Evolutionary conservation across 2,329 filamentous ascomycete species (phyloP), one percentile per base, ranked within the genome.

Genomic region (Aureobasidium sp.): DNA sequence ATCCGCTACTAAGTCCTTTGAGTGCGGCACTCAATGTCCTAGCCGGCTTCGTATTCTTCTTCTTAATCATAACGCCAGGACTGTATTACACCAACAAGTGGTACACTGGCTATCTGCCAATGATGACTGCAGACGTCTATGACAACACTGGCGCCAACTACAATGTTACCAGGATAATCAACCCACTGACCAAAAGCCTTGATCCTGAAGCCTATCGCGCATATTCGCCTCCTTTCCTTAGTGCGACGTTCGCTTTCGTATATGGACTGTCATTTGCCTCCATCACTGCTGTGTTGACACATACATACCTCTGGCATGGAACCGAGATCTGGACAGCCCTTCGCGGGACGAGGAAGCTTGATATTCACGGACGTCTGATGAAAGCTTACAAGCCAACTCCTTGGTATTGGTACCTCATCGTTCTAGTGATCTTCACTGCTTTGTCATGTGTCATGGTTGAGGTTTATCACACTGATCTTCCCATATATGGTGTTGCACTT

Each of bases 101-200:
- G 49, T 93, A 86, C 73, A 89, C 89, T 1, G 87, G 88, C 0
- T 95, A 91, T 71, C 88, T 95, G 84, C 91, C 91, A 0, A 92
- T 96, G 44, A 80, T 95, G 9, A 95, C 91, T 1, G 84, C 89
- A 0, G 85, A 88, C 5, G 90, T 96, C 1, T 96, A 93, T 70
- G 91, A 96, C 74, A 93, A 95, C 68, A 88, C 82, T 0, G 91
- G 90, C 14, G 81, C 86, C 24, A 82, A 88, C 29, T 96, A 95
- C 75, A 83, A 95, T 67, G 90, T 95, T 57, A 86, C 84, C 74
- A 88, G 83, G 67, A 91, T 96, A 44, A 77, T 96, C 45, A 93
- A 89, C 35, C 61, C 64, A 27, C n/a, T 49, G 15, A 58, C 59
- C n/a, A 63, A 65, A 9, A 66, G 65, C 2, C 58, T 70, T 35